A percentile compares a stretch with the other conserved stretches of the same genome.
Conservation (phyloP, 2,329 filamentous ascomycete genomes). For the Fulvia fulva region DNA sequence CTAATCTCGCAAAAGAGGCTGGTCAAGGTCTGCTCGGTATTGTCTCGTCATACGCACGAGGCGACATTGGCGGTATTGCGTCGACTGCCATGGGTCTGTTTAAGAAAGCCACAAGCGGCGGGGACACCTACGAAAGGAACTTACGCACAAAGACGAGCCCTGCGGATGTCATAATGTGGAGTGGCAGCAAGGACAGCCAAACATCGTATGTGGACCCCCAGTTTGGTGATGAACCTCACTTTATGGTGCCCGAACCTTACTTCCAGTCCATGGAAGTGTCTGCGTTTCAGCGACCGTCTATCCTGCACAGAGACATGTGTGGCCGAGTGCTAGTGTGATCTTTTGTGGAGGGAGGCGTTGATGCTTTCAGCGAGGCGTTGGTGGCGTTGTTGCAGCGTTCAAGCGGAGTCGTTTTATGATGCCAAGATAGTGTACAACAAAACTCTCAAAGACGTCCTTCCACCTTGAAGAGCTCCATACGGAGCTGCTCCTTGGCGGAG, state of each 20-base stretch:
- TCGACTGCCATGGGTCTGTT: slow-evolving; percentile 76
- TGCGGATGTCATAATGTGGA: slow-evolving; percentile 97
- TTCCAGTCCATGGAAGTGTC: neutral
- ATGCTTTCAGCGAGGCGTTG: slow-evolving; percentile 23
- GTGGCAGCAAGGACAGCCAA: slow-evolving; percentile 90
- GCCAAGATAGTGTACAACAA: slow-evolving; percentile 20
- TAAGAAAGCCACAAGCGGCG: slow-evolving; percentile 79
- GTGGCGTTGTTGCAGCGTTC: slow-evolving; percentile 17
- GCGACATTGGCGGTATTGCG: slow-evolving; percentile 78
- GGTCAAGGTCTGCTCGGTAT: slow-evolving; percentile 67
- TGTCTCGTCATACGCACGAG: slow-evolving; percentile 73
- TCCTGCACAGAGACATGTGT: slow-evolving; percentile 19
- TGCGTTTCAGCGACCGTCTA: slow-evolving; percentile 1
- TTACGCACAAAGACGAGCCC: slow-evolving; percentile 86
- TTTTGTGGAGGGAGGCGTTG: slow-evolving; percentile 1
- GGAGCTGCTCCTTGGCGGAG: slow-evolving; percentile 24
- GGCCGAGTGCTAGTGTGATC: slow-evolving; percentile 21
- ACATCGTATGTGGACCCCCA: slow-evolving; percentile 66
- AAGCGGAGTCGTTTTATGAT: slow-evolving; percentile 9
- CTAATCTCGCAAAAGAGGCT: slow-evolving; percentile 75
- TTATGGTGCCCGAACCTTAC: slow-evolving; percentile 3
- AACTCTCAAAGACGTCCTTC: slow-evolving; percentile 21
- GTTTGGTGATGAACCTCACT: slow-evolving; percentile 17
- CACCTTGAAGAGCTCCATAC: slow-evolving; percentile 22
- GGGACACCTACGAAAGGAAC: slow-evolving; percentile 74